phyloP scores from a whole-genome alignment of 768 basidiomycete species.

The Mycena belliarum region DNA sequence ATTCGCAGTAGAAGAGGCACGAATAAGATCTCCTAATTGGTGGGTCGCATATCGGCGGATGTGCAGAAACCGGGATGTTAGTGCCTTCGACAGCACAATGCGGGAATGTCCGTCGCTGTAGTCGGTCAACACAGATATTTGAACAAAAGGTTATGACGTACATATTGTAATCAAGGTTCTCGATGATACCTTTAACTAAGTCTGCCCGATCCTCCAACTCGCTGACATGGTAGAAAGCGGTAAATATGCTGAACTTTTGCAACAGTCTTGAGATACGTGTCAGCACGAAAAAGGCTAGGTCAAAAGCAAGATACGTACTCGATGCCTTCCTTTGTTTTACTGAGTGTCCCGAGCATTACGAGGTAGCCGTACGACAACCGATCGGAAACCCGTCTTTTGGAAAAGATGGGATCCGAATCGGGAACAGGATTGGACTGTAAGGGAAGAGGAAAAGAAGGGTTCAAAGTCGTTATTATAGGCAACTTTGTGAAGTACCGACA shows the following conservation, averaged over 20 bases:
- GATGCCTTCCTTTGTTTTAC: slow-evolving; percentile 85
- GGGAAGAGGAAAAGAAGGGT: not conserved
- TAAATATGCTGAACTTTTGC: slow-evolving; percentile 92
- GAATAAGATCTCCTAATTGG: slow-evolving; percentile 82
- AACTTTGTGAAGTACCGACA: slow-evolving; percentile 57
- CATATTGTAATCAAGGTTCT: slow-evolving; percentile 90
- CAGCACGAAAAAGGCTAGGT: slow-evolving; percentile 1
- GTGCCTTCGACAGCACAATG: slow-evolving; percentile 89
- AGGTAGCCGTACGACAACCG: slow-evolving; percentile 92
- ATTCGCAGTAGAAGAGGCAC: slow-evolving; percentile 60
- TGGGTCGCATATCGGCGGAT: slow-evolving; percentile 87
- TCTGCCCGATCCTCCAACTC: slow-evolving; percentile 92
- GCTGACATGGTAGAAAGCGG: slow-evolving; percentile 92
- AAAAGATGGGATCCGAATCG: slow-evolving; percentile 80
- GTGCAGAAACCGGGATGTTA: slow-evolving; percentile 94
- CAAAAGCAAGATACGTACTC: slow-evolving; percentile 56
- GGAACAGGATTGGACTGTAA: slow-evolving; percentile 69
- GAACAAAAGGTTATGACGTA: slow-evolving; percentile 37
- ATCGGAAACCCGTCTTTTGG: slow-evolving; percentile 76
- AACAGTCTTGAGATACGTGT: slow-evolving; percentile 57
- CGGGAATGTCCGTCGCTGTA: slow-evolving; percentile 90
- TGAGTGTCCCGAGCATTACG: slow-evolving; percentile 92
- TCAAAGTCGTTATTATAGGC: not conserved
- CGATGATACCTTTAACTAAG: slow-evolving; percentile 86
- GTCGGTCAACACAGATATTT: slow-evolving; percentile 11